Conservation (phyloP, 73 alveolate species). For the Paramecium bursaria region DNA sequence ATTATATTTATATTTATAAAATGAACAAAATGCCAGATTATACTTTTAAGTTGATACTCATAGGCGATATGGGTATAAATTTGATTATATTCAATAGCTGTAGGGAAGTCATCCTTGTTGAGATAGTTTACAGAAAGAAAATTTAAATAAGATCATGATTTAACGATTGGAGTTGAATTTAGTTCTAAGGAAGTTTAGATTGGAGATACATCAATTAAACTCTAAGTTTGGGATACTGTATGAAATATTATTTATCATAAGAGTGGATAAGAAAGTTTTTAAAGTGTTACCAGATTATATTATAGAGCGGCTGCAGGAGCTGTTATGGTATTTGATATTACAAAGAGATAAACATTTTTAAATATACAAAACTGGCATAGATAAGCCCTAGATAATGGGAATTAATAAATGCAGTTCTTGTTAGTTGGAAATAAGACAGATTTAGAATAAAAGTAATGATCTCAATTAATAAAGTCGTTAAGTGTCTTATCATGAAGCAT, state of each 20-base stretch:
- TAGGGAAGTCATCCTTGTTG: slow-evolving; percentile 75
- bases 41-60: slow-evolving; percentile 80
- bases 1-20: slow-evolving; percentile 67
- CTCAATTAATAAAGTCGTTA: neutral
- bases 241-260: slow-evolving; percentile 4
- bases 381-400: slow-evolving; percentile 67
- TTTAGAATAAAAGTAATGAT: neutral
- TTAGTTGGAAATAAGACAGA: slow-evolving; percentile 77
- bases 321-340: slow-evolving; percentile 71
- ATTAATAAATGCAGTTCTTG: slow-evolving; percentile 59
- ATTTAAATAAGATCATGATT: slow-evolving; percentile 70
- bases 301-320: slow-evolving; percentile 79
- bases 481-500: neutral
- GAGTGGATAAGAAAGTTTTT: slow-evolving; percentile 80
- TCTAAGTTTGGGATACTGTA: slow-evolving; percentile 77
- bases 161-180: slow-evolving; percentile 81
- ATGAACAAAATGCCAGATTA: too few relatives aligned
- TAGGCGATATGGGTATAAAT: slow-evolving; percentile 72
- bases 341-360: slow-evolving; percentile 74
- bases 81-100: slow-evolving; percentile 20
- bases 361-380: slow-evolving; percentile 75
- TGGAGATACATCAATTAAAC: slow-evolving; percentile 49
- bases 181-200: slow-evolving; percentile 66
- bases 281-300: slow-evolving; percentile 73
- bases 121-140: slow-evolving; percentile 73